A percentile compares a stretch with the other conserved stretches of the same genome.
These are phyloP conservation scores for Myrica gale DNA, from an alignment of 306 rosid genomes.

Conservation along the genomic window DNA sequence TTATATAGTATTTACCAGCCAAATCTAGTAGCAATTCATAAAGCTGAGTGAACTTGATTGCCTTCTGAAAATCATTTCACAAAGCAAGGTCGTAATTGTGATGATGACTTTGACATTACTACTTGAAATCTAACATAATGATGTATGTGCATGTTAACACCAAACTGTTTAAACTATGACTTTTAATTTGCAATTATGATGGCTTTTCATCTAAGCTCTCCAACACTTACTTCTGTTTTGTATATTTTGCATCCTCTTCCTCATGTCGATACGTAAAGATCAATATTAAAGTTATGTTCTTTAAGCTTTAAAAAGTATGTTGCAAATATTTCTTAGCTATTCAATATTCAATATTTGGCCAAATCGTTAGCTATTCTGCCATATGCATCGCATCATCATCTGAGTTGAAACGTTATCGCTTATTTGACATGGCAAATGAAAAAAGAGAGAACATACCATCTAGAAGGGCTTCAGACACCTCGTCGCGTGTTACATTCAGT, in stretches of 20 bases:
- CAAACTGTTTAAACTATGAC: conserved; percentile 12
- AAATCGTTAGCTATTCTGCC: neutral
- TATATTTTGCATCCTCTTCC: conserved; percentile 17
- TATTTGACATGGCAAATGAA: conserved; percentile 11
- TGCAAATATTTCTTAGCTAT: neutral
- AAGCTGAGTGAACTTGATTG: neutral
- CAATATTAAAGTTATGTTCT: neutral
- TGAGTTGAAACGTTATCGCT: conserved; percentile 18
- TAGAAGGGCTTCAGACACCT: conserved; percentile 86
- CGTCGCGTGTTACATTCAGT: conserved; percentile 86
- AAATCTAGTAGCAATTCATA: neutral
- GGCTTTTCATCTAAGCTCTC: conserved; percentile 31
- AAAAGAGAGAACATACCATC: conserved; percentile 57
- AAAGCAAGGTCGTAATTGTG: neutral
- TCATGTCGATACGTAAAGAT: conserved; percentile 7
- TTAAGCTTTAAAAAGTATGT: neutral
- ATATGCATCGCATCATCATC: conserved; percentile 5
- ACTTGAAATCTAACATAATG: conserved; percentile 33
- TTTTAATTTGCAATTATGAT: conserved; percentile 33
- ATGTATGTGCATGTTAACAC: conserved; percentile 37
- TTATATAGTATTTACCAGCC: neutral
- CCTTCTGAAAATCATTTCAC: neutral
- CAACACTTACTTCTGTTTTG: conserved; percentile 20
- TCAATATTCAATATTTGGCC: neutral
- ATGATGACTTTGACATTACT: neutral